Evolutionary conservation across 495 filamentous ascomycete genomes (phyloP).

Genomic region (Daldinia vernicosa): DNA sequence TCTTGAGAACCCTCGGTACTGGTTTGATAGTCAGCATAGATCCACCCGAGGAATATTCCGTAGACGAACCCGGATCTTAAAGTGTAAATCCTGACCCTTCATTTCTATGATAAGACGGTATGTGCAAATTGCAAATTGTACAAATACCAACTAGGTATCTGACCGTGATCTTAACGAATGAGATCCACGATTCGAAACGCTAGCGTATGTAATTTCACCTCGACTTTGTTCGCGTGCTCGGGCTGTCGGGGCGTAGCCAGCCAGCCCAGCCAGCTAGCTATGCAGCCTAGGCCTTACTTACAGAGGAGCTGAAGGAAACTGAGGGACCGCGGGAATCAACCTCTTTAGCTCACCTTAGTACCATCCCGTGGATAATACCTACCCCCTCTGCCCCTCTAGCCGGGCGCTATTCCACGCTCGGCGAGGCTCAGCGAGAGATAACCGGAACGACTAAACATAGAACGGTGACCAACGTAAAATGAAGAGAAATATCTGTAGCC

Average conservation of each 20-base stretch:
- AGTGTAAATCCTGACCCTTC: constrained; percentile 39
- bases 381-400: constrained; percentile 5
- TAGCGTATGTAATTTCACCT: constrained; percentile 33
- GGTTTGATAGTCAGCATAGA: constrained; percentile 35
- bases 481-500: constrained; percentile 27
- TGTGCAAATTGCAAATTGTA: too few relatives aligned
- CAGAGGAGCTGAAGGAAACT: background rate
- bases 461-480: constrained; percentile 22
- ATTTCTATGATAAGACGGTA: constrained; percentile 33
- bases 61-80: constrained; percentile 23
- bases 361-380: background rate
- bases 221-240: constrained; percentile 24
- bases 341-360: background rate
- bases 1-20: constrained; percentile 36
- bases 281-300: background rate
- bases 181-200: constrained; percentile 39
- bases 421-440: constrained; percentile 9
- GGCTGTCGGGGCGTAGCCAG: background rate
- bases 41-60: constrained; percentile 32
- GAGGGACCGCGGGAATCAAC: background rate
- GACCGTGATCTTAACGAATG: background rate
- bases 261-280: background rate
- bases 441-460: constrained; percentile 19
- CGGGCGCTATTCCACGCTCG: constrained; percentile 28
- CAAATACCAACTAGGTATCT: too few relatives aligned